Conservation (phyloP, 2,329 filamentous ascomycete genomes). For the Cladorrhinum sp. region DNA sequence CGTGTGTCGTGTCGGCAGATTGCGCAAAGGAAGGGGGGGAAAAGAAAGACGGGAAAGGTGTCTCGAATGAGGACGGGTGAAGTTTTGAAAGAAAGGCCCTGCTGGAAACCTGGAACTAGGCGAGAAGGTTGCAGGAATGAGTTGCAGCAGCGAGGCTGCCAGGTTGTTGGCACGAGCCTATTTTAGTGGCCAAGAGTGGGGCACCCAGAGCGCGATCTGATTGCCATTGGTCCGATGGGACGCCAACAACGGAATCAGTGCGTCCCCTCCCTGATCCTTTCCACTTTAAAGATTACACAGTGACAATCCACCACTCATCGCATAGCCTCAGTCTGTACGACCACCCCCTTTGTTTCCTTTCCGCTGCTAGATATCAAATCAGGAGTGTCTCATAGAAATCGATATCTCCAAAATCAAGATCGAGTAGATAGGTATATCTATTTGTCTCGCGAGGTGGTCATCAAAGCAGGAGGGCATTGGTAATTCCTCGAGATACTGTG, state of each 20-base stretch:
- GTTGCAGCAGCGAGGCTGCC: slow-evolving; percentile 4
- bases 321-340: slow-evolving; percentile 2
- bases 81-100: slow-evolving; percentile 1
- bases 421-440: too few species aligned
- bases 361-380: neutral
- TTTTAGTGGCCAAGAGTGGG: slow-evolving; percentile 3
- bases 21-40: neutral
- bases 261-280: neutral
- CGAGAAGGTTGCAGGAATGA: neutral
- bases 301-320: neutral
- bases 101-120: slow-evolving; percentile 6
- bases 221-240: neutral
- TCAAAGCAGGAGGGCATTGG: too few species aligned
- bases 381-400: too few species aligned
- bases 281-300: neutral
- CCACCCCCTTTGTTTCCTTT: neutral
- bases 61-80: slow-evolving; percentile 6
- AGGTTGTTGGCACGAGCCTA: neutral
- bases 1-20: neutral
- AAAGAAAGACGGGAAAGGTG: neutral
- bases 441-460: too few species aligned
- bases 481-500: too few species aligned
- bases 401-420: too few species aligned
- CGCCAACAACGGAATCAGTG: slow-evolving; percentile 1
- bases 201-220: neutral